Evolutionary conservation across 2,329 filamentous ascomycete genomes (phyloP), one percentile per base, ranked within the genome.

Genomic region (Penicillium sp.): DNA sequence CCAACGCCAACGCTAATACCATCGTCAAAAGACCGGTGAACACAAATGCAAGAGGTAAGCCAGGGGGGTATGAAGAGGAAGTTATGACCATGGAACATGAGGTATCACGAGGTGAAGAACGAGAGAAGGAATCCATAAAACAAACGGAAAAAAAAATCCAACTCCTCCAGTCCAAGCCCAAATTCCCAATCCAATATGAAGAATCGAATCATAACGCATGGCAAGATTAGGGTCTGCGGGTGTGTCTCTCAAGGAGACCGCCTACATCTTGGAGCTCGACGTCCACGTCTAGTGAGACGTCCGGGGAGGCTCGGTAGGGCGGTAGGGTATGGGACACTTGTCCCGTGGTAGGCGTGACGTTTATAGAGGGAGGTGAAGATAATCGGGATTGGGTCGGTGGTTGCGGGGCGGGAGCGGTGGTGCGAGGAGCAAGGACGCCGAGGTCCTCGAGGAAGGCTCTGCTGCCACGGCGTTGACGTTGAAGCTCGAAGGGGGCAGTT

Each of bases 231-330:
- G 25, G 8, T 42, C 34, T 22, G 31, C 34, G 34, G n/a, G 22
- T 45, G 28, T 41, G 38, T 31, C 57, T 59, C 8, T 65, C 69
- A 20, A 81, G 65, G 4, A 81, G 66, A 0, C 79, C 78, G 1
- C 79, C 78, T 2, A 80, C 74, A 68, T 81, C 78, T 54, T 79
- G 78, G 12, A 81, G 67, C 49, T 75, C 65, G 25, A 75, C 59
- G 56, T 73, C 61, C 55, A 68, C 52, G 58, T 69, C 55, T 49
- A 70, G 58, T 28, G 65, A 56, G 55, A 65, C 54, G 15, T 69
- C 65, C 1, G 63, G 57, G 20, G 71, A 61, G 15, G 63, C 58
- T 45, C 63, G 63, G 63, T 70, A 62, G 2, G 63, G 61, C 31
- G 69, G 67, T 12, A 64, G 65, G 7, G 60, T 49, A 28, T 56